phyloP scores from a whole-genome alignment of 75 land plant genomes.

The Cupressus sempervirens region DNA sequence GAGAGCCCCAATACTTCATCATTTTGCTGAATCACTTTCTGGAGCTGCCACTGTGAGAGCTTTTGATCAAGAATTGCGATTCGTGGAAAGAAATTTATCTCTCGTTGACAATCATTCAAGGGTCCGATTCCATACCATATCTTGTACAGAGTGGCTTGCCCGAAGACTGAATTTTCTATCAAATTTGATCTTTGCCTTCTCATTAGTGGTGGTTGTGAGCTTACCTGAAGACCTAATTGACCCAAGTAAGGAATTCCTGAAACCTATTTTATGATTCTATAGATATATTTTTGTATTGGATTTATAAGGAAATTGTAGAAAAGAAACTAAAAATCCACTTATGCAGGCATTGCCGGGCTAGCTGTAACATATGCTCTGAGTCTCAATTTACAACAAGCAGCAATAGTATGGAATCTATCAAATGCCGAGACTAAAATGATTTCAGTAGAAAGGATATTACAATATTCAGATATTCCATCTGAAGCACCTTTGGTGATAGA shows the following conservation, averaged over 20 bases:
- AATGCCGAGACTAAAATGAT: conserved; percentile 85
- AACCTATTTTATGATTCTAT: not conserved
- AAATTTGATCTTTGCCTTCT: conserved; percentile 78
- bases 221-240: conserved; percentile 70
- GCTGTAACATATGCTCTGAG: conserved; percentile 86
- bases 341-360: conserved; percentile 85
- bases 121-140: conserved; percentile 74
- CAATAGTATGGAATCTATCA: conserved; percentile 72
- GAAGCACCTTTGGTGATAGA: conserved; percentile 81
- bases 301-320: not conserved
- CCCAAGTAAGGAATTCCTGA: conserved; percentile 53
- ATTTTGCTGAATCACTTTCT: conserved; percentile 77
- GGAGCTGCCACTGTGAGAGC: conserved; percentile 83
- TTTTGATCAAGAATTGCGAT: conserved; percentile 62
- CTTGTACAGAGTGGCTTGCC: conserved; percentile 88
- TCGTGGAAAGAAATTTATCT: conserved; percentile 40
- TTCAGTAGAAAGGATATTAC: conserved; percentile 84
- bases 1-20: conserved; percentile 85
- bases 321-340: not conserved
- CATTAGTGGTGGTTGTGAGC: conserved; percentile 63
- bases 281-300: not conserved
- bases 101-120: conserved; percentile 62
- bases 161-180: conserved; percentile 73
- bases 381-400: conserved; percentile 53
- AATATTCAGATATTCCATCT: conserved; percentile 63